phyloP scores from a whole-genome alignment of 2,329 filamentous ascomycete genomes.

The Nothophoma quercina region DNA sequence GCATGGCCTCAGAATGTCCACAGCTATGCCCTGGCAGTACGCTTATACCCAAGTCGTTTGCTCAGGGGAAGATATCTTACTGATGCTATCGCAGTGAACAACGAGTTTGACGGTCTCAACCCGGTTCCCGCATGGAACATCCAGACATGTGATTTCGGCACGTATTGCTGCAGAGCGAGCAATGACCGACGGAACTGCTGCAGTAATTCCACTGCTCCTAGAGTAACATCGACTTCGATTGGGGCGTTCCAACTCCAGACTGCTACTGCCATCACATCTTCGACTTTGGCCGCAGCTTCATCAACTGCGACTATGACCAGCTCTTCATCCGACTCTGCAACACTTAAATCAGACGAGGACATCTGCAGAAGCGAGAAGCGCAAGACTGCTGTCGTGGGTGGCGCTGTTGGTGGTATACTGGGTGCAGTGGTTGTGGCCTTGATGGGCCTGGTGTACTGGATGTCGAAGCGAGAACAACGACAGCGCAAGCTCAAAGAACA shows the following conservation, averaged over 20 bases:
- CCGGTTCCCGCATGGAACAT: conserved; percentile 42
- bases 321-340: conserved; percentile 6
- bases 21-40: conserved; percentile 41
- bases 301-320: conserved; percentile 13
- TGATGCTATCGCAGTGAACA: conserved; percentile 16
- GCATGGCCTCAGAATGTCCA: conserved; percentile 39
- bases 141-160: conserved; percentile 45
- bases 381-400: conserved; percentile 34
- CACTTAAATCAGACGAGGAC: conserved; percentile 12
- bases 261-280: conserved; percentile 11
- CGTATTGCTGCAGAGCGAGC: conserved; percentile 44
- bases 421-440: conserved; percentile 30
- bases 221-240: conserved; percentile 30
- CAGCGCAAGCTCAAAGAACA: conserved; percentile 45
- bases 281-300: conserved; percentile 9
- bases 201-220: conserved; percentile 34
- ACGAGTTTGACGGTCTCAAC: conserved; percentile 23
- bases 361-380: conserved; percentile 28
- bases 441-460: conserved; percentile 28
- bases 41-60: conserved; percentile 6
- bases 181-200: conserved; percentile 40
- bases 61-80: not conserved
- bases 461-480: conserved; percentile 39
- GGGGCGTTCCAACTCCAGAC: conserved; percentile 32
- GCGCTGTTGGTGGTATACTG: conserved; percentile 35